Base-by-base conservation (phyloP, 2,329 filamentous ascomycete species). In the Cytospora paraplurivora region DNA sequence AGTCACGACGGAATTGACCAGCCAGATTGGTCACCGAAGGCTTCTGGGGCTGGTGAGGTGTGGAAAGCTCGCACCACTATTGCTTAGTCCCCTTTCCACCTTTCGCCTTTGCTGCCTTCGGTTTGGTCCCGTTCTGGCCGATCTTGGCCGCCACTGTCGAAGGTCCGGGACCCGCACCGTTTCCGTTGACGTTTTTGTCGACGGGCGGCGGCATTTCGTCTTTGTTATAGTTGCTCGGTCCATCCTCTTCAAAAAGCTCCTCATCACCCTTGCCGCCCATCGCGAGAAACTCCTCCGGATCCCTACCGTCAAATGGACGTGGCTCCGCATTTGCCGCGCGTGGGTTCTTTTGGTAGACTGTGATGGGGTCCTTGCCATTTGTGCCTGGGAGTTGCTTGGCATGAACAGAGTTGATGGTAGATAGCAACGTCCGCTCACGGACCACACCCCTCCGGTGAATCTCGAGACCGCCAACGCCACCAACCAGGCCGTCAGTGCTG, bases 401-500 rank as follows among this genome's bases (percentile, higher is more conserved):
- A 58, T 82, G 76, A 8, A 95, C 85, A 56, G 92, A 86, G 75
- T 97, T 96, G 75, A 96, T 85, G 56, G 85, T 88, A 70, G 90
- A 89, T 44, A 99, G 82, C 60, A 98, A 78, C 0, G 95, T 99
- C 55, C 95, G 87, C 77, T 98, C 91, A 15, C 95, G 87, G 33
- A 84, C 80, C 0, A 92, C 78, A 67, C 93, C 95, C 68, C 94
- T 88, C 70, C 89, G 90, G 33, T 89, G 87, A 73, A 99, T 93
- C 69, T 95, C 92, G 11, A 99, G 83, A 12, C 86, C 85, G 32
- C 87, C 87, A 69, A 99, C 85, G 37, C 91, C 93, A n/a, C 91
- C 91, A 0, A 95, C 93, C 27, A 99, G 82, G 7, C 94, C 93
- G 72, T 96, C 93, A 17, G 93, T 97, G 76, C 93, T 97, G 77